These are phyloP conservation scores for Coemansia sp. DNA, from an alignment of 192 early-diverging fungal genomes.

Conservation along the genomic window DNA sequence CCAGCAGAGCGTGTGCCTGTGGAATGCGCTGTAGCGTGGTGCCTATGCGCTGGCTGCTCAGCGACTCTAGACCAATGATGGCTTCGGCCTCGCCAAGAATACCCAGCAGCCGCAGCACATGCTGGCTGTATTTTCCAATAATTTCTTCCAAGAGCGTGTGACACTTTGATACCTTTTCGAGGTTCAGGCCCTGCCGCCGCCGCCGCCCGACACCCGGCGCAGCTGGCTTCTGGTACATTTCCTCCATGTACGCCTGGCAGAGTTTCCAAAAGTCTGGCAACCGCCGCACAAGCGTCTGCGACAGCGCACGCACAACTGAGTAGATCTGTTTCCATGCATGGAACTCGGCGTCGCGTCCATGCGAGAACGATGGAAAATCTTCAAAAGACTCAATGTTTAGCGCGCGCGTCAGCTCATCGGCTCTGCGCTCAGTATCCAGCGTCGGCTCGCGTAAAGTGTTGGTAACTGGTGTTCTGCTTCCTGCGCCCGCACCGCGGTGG, in stretches of 20 bases:
- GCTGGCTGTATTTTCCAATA: constrained; percentile 48
- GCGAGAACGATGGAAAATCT: constrained; percentile 40
- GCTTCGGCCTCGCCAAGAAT: constrained; percentile 38
- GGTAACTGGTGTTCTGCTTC: background rate
- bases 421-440: constrained; percentile 29
- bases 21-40: constrained; percentile 47
- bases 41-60: constrained; percentile 16
- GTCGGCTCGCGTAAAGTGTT: constrained; percentile 11
- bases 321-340: constrained; percentile 73
- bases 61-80: constrained; percentile 24
- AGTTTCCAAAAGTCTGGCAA: constrained; percentile 94
- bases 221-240: constrained; percentile 61
- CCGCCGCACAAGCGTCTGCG: constrained; percentile 68
- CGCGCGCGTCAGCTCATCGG: constrained; percentile 44
- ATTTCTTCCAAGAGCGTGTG: constrained; percentile 50
- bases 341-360: constrained; percentile 43
- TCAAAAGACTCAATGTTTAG: constrained; percentile 42
- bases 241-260: constrained; percentile 83
- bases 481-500: constrained; percentile 1
- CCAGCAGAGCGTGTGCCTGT: constrained; percentile 60
- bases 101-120: constrained; percentile 44
- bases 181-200: constrained; percentile 45
- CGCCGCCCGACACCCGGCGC: constrained; percentile 34
- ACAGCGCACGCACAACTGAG: constrained; percentile 70
- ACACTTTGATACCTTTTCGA: constrained; percentile 52